phyloP scores from a whole-genome alignment of 2,329 filamentous ascomycete genomes.

The Aaosphaeria pasadenensis region DNA sequence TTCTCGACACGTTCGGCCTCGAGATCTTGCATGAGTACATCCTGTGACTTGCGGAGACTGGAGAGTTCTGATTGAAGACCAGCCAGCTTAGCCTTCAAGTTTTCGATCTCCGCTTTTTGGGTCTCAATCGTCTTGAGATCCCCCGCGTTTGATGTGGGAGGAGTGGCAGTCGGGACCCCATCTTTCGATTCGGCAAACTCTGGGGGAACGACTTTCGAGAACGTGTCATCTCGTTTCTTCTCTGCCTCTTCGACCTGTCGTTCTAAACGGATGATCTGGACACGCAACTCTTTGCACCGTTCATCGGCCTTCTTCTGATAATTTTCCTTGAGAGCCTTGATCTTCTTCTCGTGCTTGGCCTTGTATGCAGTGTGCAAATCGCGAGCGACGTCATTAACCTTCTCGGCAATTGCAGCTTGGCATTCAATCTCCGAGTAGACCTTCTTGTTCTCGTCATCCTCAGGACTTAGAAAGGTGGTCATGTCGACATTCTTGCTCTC shows the following conservation, averaged over 20 bases:
- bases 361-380: constrained; percentile 94
- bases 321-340: constrained; percentile 76
- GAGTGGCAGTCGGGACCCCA: constrained; percentile 1
- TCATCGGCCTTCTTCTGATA: constrained; percentile 90
- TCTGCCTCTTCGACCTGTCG: constrained; percentile 75
- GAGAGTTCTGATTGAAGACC: constrained; percentile 71
- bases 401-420: constrained; percentile 76
- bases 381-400: constrained; percentile 69
- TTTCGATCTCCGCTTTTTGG: constrained; percentile 64
- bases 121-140: constrained; percentile 56
- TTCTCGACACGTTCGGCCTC: constrained; percentile 78
- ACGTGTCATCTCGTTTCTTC: constrained; percentile 62
- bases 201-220: constrained; percentile 51
- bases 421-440: constrained; percentile 43
- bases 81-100: constrained; percentile 70
- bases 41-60: constrained; percentile 68
- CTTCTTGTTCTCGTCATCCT: constrained; percentile 35
- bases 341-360: constrained; percentile 95
- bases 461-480: constrained; percentile 50
- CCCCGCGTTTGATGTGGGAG: constrained; percentile 23
- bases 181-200: constrained; percentile 8
- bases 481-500: constrained; percentile 73
- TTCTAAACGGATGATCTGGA: constrained; percentile 64
- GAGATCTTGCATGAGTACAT: constrained; percentile 61
- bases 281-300: constrained; percentile 75